Evolutionary conservation across 2,329 filamentous ascomycete species (phyloP), one percentile per base, ranked within the genome.

Genomic region (Taxawa tesnikishii): DNA sequence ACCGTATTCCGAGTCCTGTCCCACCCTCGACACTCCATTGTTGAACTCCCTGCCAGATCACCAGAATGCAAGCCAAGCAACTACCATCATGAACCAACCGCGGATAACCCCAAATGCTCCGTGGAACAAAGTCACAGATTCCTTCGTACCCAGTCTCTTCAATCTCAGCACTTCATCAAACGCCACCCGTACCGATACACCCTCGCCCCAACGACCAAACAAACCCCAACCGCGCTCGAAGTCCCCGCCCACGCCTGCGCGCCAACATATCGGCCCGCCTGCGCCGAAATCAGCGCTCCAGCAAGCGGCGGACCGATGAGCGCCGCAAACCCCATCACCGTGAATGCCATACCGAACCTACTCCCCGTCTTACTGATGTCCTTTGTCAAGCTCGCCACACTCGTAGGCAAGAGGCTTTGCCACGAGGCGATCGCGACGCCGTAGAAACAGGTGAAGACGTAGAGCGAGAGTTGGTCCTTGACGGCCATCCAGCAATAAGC

Each of bases 401-500:
- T 54, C 1, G 55, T 53, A 0, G 60, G 61, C 26, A 66, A 59
- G 4, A 67, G 45, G 6, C 59, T 58, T 35, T 67, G 63, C 15
- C 62, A 59, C 0, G 55, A 56, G 0, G 56, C 60, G 2, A 49
- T 51, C n/a, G 57, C 51, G 25, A 66, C 47, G 0, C 63, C 65
- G 34, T 65, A 65, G 21, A 63, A 42, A 4, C 58, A 49, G 0
- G 59, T 55, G 42, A 60, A 69, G 1, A 43, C 52, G 38, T 63
- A 65, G 1, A 68, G 39, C 0, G 57, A 55, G 6, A 42, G 39
- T 6, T 43, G 32, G 9, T 39, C 51, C 10, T 44, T 30, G 2
- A 79, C 69, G 1, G 60, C 64, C 3, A 65, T 59, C 75, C 75
- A 80, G 36, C 59, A 60, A 46, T 65, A 75, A 7, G 71, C 47